A percentile compares a stretch with the other conserved stretches of the same genome.
Conservation (phyloP, 257 asterid genomes). For the Nemophila menziesii region DNA sequence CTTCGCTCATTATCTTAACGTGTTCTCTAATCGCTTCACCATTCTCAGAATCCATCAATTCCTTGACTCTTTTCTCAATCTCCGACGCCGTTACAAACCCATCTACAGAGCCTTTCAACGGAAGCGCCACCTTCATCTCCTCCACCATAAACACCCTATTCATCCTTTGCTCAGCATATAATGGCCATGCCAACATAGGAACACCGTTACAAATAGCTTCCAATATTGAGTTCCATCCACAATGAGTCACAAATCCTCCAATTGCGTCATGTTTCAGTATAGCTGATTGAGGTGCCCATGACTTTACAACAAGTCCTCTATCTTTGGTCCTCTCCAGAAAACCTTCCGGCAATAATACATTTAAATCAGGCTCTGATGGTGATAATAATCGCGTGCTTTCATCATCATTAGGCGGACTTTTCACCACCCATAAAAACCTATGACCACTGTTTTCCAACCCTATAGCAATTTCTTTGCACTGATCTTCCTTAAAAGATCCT, state of each 20-base stretch:
- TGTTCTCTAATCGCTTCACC: conserved; percentile 13
- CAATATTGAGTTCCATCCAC: conserved; percentile 20
- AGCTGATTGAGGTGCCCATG: no score
- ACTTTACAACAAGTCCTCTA: no score
- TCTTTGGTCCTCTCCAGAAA: no score
- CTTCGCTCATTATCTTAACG: conserved; percentile 11
- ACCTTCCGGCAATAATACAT: no score
- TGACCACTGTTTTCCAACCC: no score
- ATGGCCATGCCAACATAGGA: conserved; percentile 27
- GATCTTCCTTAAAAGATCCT: conserved; percentile 13
- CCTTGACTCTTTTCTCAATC: conserved; percentile 21
- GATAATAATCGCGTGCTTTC: no score
- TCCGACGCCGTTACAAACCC: conserved; percentile 18
- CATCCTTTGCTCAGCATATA: conserved; percentile 28
- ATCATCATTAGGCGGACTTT: conserved; percentile 17
- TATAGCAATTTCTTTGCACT: no score
- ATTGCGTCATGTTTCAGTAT: conserved; percentile 10
- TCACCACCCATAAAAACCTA: no score
- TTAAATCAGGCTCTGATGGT: no score
- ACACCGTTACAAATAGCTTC: conserved; percentile 23
- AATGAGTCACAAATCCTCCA: conserved; percentile 30
- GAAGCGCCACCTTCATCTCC: conserved; percentile 22
- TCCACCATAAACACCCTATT: conserved; percentile 20
- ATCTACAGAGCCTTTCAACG: conserved; percentile 9
- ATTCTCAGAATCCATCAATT: conserved; percentile 18